Evolutionary conservation across 1,284 basidiomycete species (phyloP).

Genomic region (Trichosporon ovoides): DNA sequence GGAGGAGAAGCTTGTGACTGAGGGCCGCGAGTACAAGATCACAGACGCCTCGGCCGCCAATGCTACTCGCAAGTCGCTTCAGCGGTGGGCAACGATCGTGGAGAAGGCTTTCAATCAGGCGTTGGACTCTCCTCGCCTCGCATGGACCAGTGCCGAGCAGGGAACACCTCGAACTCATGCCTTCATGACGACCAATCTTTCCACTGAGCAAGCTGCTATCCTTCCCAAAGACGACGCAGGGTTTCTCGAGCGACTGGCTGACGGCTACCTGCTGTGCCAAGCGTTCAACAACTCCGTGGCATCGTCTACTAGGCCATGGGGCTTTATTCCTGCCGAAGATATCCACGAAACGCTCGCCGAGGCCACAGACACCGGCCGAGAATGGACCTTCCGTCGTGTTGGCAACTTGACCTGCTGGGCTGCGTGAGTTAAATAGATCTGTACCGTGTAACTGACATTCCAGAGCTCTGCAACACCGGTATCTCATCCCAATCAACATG

Average conservation of each 20-base stretch:
- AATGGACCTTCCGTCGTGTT: slow-evolving; percentile 46
- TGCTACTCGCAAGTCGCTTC: neutral
- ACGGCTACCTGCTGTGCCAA: slow-evolving; percentile 43
- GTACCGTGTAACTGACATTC: neutral
- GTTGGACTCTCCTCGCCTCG: slow-evolving; percentile 14
- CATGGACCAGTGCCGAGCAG: slow-evolving; percentile 21
- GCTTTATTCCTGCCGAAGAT: slow-evolving; percentile 43
- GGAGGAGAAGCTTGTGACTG: slow-evolving; percentile 43
- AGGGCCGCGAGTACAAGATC: slow-evolving; percentile 29
- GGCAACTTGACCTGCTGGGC: slow-evolving; percentile 46
- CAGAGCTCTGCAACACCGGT: slow-evolving; percentile 43
- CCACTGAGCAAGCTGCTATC: slow-evolving; percentile 23
- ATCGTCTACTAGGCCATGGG: slow-evolving; percentile 40
- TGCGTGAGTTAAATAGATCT: slow-evolving; percentile 37
- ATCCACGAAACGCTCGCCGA: slow-evolving; percentile 39
- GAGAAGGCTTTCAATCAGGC: slow-evolving; percentile 28
- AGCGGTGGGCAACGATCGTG: slow-evolving; percentile 38
- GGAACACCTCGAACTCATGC: slow-evolving; percentile 33
- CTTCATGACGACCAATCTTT: slow-evolving; percentile 37
- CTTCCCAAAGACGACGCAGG: slow-evolving; percentile 21
- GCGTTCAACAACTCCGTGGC: slow-evolving; percentile 39
- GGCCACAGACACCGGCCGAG: slow-evolving; percentile 22
- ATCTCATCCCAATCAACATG: slow-evolving; percentile 37
- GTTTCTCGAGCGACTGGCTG: slow-evolving; percentile 25
- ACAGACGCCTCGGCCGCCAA: neutral